Percentiles rank a stretch among this genome's conserved stretches.
These are phyloP conservation scores for Ensete glaucum DNA, from an alignment of 176 grass and related monocot species.

Conservation along the genomic window DNA sequence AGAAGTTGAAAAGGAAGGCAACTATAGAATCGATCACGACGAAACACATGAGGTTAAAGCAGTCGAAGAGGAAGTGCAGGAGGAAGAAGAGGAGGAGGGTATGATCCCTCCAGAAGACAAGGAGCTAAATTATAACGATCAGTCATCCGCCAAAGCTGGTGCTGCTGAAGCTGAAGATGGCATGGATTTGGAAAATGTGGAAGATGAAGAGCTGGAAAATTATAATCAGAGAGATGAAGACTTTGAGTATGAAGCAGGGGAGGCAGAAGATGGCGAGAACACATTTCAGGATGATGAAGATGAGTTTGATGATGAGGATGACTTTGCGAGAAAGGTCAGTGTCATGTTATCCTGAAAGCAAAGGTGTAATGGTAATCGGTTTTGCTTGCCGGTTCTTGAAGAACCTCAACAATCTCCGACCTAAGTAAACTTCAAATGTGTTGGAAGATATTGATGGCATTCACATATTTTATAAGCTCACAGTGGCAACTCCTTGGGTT, in stretches of 20 bases:
- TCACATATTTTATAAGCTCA: slow-evolving; percentile 14
- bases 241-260: slow-evolving; percentile 36
- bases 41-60: slow-evolving; percentile 8
- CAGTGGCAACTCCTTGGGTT: slow-evolving; percentile 23
- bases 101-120: slow-evolving; percentile 27
- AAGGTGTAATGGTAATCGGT: neutral
- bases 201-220: slow-evolving; percentile 44
- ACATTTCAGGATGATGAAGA: slow-evolving; percentile 50
- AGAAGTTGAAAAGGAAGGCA: slow-evolving; percentile 33
- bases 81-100: slow-evolving; percentile 15
- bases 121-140: slow-evolving; percentile 1
- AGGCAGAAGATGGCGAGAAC: slow-evolving; percentile 53
- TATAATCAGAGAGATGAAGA: slow-evolving; percentile 45
- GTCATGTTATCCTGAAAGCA: slow-evolving; percentile 47
- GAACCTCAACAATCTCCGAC: neutral
- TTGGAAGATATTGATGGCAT: slow-evolving; percentile 28
- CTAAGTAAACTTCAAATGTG: slow-evolving; percentile 24
- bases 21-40: slow-evolving; percentile 19
- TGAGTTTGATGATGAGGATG: slow-evolving; percentile 65
- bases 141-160: slow-evolving; percentile 28
- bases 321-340: slow-evolving; percentile 76
- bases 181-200: slow-evolving; percentile 29
- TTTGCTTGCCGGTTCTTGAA: slow-evolving; percentile 7
- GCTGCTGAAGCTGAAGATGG: slow-evolving; percentile 33
- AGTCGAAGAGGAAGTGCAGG: no score